These are phyloP conservation scores for Solanum chiquidenum DNA, from an alignment of 257 asterid genomes.

Conservation along the genomic window DNA sequence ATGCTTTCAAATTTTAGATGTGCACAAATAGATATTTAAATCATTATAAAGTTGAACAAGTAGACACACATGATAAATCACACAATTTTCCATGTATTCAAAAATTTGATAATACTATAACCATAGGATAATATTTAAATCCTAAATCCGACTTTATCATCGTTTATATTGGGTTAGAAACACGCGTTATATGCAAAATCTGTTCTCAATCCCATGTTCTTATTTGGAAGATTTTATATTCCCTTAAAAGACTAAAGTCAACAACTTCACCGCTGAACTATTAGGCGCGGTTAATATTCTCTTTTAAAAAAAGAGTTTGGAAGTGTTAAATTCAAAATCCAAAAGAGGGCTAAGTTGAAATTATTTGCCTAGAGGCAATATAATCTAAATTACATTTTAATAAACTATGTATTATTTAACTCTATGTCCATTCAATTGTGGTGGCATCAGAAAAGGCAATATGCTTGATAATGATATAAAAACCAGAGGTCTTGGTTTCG, in stretches of 20 bases:
- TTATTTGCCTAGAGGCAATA: neutral
- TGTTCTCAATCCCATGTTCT: neutral
- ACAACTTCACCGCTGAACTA: neutral
- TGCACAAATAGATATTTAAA: no score
- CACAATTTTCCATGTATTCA: rapidly evolving
- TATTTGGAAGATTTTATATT: neutral
- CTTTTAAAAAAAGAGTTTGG: neutral
- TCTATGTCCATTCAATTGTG: neutral
- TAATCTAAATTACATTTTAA: neutral
- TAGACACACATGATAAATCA: rapidly evolving
- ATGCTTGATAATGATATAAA: neutral
- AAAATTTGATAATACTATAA: no score
- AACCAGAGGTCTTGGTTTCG: no score
- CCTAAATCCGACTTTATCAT: neutral
- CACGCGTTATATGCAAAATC: neutral
- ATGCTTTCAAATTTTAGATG: rapidly evolving
- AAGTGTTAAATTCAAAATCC: neutral
- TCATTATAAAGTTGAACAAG: no score
- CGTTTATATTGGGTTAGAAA: neutral
- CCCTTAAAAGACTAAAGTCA: neutral
- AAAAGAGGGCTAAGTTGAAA: neutral
- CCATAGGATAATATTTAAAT: neutral
- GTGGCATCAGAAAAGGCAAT: neutral
- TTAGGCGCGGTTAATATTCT: neutral
- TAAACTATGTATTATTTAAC: neutral